Conservation (phyloP, 179 eudicot species). For the Nepenthes alata region DNA sequence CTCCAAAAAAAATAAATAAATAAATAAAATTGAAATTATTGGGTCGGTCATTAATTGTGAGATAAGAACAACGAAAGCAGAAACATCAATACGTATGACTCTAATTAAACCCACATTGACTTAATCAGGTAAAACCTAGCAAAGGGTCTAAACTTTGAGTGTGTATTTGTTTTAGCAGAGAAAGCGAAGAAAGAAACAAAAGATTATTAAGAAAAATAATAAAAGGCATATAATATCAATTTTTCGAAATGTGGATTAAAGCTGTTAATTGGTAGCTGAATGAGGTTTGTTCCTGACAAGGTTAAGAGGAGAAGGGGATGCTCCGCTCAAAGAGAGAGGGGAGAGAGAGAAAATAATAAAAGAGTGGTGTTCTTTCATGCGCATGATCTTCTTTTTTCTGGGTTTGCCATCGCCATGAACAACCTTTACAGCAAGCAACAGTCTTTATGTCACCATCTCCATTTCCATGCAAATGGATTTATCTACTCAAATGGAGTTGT, state of each 20-base stretch:
- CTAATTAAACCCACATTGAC: constrained; percentile 11
- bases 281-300: constrained; percentile 49
- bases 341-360: constrained; percentile 8
- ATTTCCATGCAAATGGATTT: constrained; percentile 32
- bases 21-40: not conserved
- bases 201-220: constrained; percentile 10
- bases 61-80: not conserved
- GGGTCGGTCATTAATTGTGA: too few species aligned
- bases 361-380: constrained; percentile 18
- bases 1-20: not conserved
- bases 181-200: constrained; percentile 7
- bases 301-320: constrained; percentile 40
- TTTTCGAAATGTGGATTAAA: constrained; percentile 4
- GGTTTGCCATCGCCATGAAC: constrained; percentile 6
- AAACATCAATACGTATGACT: constrained; percentile 9
- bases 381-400: constrained; percentile 23
- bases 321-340: constrained; percentile 45
- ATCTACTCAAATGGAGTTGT: too few species aligned
- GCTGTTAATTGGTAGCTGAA: constrained; percentile 68
- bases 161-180: constrained; percentile 7
- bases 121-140: constrained; percentile 20
- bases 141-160: constrained; percentile 45
- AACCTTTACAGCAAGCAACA: not conserved
- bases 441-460: constrained; percentile 28
- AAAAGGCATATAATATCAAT: not conserved